Percentiles rank a stretch among this genome's conserved stretches.
Evolutionary conservation across 768 basidiomycete species (phyloP).

Genomic region (Kwoniella bestiolae): DNA sequence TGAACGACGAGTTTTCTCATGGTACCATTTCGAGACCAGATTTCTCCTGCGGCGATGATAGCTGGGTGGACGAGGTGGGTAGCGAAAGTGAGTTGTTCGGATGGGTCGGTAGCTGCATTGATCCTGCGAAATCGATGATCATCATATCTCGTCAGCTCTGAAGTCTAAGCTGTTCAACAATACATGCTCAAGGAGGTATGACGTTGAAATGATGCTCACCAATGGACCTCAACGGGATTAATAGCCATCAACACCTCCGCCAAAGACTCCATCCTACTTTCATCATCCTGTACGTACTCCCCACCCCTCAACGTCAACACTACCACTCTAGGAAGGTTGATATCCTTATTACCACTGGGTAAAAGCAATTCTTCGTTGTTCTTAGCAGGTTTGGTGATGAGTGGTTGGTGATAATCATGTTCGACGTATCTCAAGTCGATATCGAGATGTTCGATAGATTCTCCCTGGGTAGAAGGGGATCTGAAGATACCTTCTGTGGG

Average conservation of each 20-base stretch:
- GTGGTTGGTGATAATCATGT: conserved; percentile 7
- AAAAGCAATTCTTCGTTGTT: not conserved
- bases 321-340: conserved; percentile 40
- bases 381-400: not conserved
- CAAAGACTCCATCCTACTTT: conserved; percentile 42
- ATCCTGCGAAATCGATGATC: conserved; percentile 28
- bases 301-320: conserved; percentile 45
- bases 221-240: conserved; percentile 46
- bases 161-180: too few relatives aligned
- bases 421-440: conserved; percentile 50
- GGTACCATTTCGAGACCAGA: conserved; percentile 35
- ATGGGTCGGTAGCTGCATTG: conserved; percentile 37
- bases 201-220: too few relatives aligned
- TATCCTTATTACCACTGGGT: not conserved
- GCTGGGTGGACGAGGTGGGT: conserved; percentile 49
- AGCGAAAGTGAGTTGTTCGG: conserved; percentile 45
- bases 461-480: conserved; percentile 29
- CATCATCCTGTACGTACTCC: conserved; percentile 47
- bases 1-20: conserved; percentile 45
- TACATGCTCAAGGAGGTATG: too few relatives aligned
- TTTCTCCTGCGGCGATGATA: conserved; percentile 46
- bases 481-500: conserved; percentile 42
- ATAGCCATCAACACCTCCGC: conserved; percentile 41
- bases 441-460: conserved; percentile 49
- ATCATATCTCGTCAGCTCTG: conserved; percentile 9